phyloP scores from a whole-genome alignment of 75 land plant genomes.

The Larix kaempferi region DNA sequence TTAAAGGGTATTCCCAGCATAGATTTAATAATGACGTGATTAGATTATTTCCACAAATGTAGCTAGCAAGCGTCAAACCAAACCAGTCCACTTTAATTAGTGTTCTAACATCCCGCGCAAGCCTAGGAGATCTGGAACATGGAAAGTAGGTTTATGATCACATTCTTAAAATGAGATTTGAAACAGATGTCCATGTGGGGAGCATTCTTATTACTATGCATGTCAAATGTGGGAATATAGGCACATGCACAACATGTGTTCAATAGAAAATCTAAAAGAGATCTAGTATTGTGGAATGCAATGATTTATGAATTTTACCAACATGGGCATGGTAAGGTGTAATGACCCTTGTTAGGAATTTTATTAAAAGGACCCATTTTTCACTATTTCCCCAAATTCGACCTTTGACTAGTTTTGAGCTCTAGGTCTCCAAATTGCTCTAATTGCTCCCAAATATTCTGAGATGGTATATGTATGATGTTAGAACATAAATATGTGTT shows the following conservation, averaged over 20 bases:
- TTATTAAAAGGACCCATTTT: too few relatives aligned
- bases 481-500: too few relatives aligned
- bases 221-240: conserved; percentile 20
- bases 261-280: conserved; percentile 4
- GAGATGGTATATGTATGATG: too few relatives aligned
- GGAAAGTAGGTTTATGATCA: conserved; percentile 11
- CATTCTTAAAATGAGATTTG: neutral
- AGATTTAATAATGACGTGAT: conserved; percentile 13
- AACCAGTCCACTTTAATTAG: conserved; percentile 21
- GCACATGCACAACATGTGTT: conserved; percentile 10
- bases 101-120: conserved; percentile 9
- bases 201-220: conserved; percentile 21
- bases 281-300: conserved; percentile 16
- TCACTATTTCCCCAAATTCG: too few relatives aligned
- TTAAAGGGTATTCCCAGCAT: conserved; percentile 11
- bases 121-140: conserved; percentile 7
- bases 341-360: too few relatives aligned
- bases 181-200: conserved; percentile 10
- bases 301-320: conserved; percentile 21
- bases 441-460: too few relatives aligned
- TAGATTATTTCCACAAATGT: conserved; percentile 22
- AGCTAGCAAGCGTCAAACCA: conserved; percentile 16
- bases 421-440: too few relatives aligned
- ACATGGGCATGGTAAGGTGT: conserved; percentile 14
- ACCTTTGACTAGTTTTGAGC: too few relatives aligned